Evolutionary conservation across 805 yeast genomes (phyloP).

Genomic region (Jamesozyma hellenica): DNA sequence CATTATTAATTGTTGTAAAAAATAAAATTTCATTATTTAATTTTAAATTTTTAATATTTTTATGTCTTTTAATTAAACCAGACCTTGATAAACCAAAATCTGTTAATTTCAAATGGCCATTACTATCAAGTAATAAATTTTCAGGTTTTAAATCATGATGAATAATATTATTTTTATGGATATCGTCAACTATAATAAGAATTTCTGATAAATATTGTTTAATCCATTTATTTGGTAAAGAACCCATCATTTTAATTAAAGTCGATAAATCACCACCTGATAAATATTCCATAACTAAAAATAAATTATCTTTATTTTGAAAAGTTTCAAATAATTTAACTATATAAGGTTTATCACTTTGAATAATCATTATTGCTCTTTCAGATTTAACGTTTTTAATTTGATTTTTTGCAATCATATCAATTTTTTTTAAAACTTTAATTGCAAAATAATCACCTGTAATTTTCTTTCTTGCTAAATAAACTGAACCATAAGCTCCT

Average conservation of each 20-base stretch:
- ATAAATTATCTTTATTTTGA: conserved; percentile 78
- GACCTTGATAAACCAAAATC: conserved; percentile 91
- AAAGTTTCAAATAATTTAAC: conserved; percentile 82
- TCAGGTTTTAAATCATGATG: conserved; percentile 96
- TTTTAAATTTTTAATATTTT: conserved; percentile 15
- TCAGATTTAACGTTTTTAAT: conserved; percentile 90
- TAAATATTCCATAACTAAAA: conserved; percentile 90
- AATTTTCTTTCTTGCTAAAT: conserved; percentile 65
- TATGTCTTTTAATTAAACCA: conserved; percentile 79
- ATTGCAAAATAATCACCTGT: conserved; percentile 96
- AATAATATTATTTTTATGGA: conserved; percentile 80
- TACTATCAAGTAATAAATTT: conserved; percentile 71
- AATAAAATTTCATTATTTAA: no score
- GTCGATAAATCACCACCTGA: conserved; percentile 96
- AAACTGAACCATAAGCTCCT: conserved; percentile 97
- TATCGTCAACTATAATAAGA: conserved; percentile 78
- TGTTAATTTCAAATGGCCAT: conserved; percentile 85
- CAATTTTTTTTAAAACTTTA: conserved; percentile 81
- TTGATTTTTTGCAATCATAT: conserved; percentile 96
- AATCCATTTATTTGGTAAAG: conserved; percentile 79
- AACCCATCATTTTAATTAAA: conserved; percentile 69
- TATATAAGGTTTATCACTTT: conserved; percentile 84
- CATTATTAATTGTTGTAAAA: background rate
- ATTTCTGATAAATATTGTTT: conserved; percentile 81
- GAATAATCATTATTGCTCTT: conserved; percentile 96